Base-by-base conservation (phyloP, 805 yeast genomes). In the Maudiozyma saulgeensis region DNA sequence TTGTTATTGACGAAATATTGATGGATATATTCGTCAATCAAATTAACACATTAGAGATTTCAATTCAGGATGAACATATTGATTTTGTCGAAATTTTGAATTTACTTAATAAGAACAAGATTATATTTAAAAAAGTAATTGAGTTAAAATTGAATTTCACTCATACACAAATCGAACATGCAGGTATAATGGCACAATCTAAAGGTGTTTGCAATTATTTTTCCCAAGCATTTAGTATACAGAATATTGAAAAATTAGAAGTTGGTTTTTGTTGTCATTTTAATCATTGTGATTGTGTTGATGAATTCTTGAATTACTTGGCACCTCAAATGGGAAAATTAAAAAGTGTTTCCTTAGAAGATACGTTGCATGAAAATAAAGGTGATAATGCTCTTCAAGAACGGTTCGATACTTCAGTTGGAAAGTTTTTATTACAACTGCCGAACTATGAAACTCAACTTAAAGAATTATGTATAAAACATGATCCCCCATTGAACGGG, bases 401-500 rank as follows among this genome's bases (percentile, higher is more conserved):
- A 60, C 67, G 71, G 23, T 81, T 81, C 75, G 86, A 81, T 57
- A 64, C 77, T 11, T 60, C 66, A 11, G 66, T 78, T 3, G 71
- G 77, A 19, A 62, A 70, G 31, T 70, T 79, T 44, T 52, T 78
- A 6, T 48, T 67, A 6, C 55, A 59, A 8, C 43, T 76, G 2
- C 72, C 76, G 0, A 48, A 64, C 12, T 62, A 59, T 4, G 52
- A 47, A 1, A 44, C 50, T 4, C 61, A 61, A 2, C 52, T 81
- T 37, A 63, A 62, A 28, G 71, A 63, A 44, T 62, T 84, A 18
- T 68, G 76, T 9, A 69, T 84, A n/a, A 69, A 74, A 18, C 89
- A 84, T 61, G 70, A 69, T 26, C 77, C 84, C 3, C 85, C 87
- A 2, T 37, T 62, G 2, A 78, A 77, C 58, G 87, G 84, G 0